phyloP scores from a whole-genome alignment of 805 yeast genomes.

The Hagleromyces aurorensis region DNA sequence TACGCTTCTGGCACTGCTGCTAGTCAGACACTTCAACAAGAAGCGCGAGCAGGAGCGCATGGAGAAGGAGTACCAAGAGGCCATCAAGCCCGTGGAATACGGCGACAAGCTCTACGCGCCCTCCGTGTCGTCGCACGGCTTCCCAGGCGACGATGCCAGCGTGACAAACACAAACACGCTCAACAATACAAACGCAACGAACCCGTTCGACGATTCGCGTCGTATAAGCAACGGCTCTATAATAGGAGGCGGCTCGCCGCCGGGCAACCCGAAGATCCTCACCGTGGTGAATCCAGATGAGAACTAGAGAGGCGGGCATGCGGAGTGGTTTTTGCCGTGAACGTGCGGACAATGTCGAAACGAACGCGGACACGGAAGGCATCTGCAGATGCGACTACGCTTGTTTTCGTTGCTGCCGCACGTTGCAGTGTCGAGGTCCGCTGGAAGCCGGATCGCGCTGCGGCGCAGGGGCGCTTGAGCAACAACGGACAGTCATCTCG shows the following conservation, averaged over 20 bases:
- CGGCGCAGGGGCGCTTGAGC: too few species aligned
- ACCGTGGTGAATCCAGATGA: conserved; percentile 88
- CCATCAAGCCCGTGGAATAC: conserved; percentile 40
- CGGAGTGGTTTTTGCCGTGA: too few species aligned
- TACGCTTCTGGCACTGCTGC: conserved; percentile 34
- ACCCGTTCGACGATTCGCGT: conserved; percentile 74
- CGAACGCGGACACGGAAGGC: too few species aligned
- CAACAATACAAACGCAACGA: conserved; percentile 34
- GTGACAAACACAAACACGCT: conserved; percentile 1
- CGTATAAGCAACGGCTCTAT: conserved; percentile 79
- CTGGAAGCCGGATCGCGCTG: too few species aligned
- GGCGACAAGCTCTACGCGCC: conserved; percentile 8
- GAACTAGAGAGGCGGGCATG: too few species aligned
- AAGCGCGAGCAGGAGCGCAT: conserved; percentile 40
- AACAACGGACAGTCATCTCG: too few species aligned
- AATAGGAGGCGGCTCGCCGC: conserved; percentile 73
- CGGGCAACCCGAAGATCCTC: conserved; percentile 51
- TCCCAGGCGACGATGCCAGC: conserved; percentile 1
- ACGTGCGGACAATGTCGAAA: too few species aligned
- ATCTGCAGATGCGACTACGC: too few species aligned
- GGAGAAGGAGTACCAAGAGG: conserved; percentile 52
- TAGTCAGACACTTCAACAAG: conserved; percentile 32
- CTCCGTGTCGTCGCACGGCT: conserved; percentile 5
- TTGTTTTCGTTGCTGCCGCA: too few species aligned
- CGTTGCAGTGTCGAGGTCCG: too few species aligned